Percentiles rank a stretch among this genome's conserved stretches.
phyloP scores from a whole-genome alignment of 1,284 basidiomycete genomes.

The Ceratobasidium sp. region DNA sequence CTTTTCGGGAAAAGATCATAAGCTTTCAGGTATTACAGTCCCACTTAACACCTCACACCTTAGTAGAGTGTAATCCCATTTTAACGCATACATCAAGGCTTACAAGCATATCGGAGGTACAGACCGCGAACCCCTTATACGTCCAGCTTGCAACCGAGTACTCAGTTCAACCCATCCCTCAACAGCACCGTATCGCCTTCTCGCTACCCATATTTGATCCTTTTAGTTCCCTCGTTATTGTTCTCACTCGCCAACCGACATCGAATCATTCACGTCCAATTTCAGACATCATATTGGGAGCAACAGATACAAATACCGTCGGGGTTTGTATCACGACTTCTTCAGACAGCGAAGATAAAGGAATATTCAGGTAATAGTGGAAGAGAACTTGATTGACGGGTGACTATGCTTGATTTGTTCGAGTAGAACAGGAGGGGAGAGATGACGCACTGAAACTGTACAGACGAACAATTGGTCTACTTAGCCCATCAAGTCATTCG shows the following conservation, averaged over 20 bases:
- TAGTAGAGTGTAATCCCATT: no score
- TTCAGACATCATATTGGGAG: neutral
- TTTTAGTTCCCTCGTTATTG: neutral
- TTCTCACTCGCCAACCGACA: neutral
- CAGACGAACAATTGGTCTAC: neutral
- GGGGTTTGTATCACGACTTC: neutral
- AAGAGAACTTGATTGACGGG: neutral
- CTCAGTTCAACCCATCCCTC: no score
- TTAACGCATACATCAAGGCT: no score
- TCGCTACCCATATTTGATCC: neutral
- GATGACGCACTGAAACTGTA: conserved; percentile 13
- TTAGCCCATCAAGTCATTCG: neutral
- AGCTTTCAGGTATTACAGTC: no score
- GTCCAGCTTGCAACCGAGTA: no score
- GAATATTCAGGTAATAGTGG: neutral
- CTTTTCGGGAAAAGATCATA: no score
- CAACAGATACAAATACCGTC: neutral
- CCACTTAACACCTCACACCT: no score
- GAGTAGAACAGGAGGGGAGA: neutral
- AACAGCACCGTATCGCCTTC: neutral
- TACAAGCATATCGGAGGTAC: no score
- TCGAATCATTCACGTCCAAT: neutral
- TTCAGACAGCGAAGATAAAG: neutral
- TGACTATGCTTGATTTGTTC: neutral
- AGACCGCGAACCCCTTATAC: no score